Percentiles rank a stretch among this genome's conserved stretches.
Conservation (phyloP, 2,329 filamentous ascomycete genomes). For the Colletotrichum orbiculare region DNA sequence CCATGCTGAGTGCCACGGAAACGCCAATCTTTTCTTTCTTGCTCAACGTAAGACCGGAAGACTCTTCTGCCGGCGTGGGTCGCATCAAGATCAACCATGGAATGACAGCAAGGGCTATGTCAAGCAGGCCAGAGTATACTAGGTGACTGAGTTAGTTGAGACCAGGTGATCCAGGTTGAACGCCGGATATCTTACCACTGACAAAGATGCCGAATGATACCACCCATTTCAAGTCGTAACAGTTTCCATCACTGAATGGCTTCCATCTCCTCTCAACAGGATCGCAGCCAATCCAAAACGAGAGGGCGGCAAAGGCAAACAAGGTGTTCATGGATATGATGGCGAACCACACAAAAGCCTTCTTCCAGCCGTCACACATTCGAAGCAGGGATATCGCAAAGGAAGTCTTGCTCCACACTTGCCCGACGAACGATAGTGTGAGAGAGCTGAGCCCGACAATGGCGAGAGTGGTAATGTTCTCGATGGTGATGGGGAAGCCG, state of each 20-base stretch:
- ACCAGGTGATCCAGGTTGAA: rapidly evolving
- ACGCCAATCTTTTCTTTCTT: slow-evolving; percentile 51
- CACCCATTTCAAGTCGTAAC: slow-evolving; percentile 31
- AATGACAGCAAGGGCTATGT: slow-evolving; percentile 50
- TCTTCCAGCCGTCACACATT: slow-evolving; percentile 43
- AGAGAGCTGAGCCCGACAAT: slow-evolving; percentile 39
- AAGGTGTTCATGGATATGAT: slow-evolving; percentile 45
- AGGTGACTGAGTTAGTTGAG: slow-evolving; percentile 4
- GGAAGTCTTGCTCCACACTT: slow-evolving; percentile 51
- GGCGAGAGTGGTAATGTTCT: slow-evolving; percentile 10
- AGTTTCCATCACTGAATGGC: slow-evolving; percentile 28
- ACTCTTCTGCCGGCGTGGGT: slow-evolving; percentile 20
- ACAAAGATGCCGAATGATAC: slow-evolving; percentile 36
- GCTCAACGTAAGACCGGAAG: slow-evolving; percentile 29
- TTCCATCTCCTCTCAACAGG: slow-evolving; percentile 38
- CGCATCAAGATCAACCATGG: slow-evolving; percentile 52
- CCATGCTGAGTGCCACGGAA: slow-evolving; percentile 48
- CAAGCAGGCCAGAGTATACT: slow-evolving; percentile 45
- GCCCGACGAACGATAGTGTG: slow-evolving; percentile 46
- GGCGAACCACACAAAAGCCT: slow-evolving; percentile 45
- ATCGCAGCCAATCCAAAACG: slow-evolving; percentile 41
- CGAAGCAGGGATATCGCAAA: slow-evolving; percentile 50
- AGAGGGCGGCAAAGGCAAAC: slow-evolving; percentile 38
- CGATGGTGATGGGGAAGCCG: slow-evolving; percentile 21
- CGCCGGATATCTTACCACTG: neutral